Base-by-base conservation (phyloP, 108 stramenopile genomes). In the Asterionellopsis glacialis region DNA sequence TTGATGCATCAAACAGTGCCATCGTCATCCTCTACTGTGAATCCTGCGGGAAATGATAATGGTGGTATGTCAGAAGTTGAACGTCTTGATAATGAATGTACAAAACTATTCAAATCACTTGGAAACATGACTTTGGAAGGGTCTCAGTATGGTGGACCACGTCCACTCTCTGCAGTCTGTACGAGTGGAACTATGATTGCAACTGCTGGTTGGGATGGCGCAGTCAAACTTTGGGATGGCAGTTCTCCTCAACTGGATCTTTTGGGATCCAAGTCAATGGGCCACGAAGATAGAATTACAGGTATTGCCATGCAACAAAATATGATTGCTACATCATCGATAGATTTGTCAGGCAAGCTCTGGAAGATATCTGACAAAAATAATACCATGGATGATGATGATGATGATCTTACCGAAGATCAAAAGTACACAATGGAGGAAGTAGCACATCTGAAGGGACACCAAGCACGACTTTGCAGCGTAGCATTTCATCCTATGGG, bases 401-500 rank as follows among this genome's bases (percentile, higher is more conserved):
- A 63, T 9, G 63, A 72, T 50, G 70, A 75, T 40, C n/a, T n/a
- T n/a, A 55, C 67, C 19, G 73, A 82, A 38, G 53, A 74, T 26
- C 52, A 57, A 49, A 55, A 71, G 5, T 68, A 65, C 40, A 64
- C 52, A 11, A 67, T 90, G 33, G 56, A 81, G 63, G 83, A 88
- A 63, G 74, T 67, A 26, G 90, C 86, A 18, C 72, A 74, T 68
- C 74, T 97, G 22, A 72, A 69, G 55, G 98, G 98, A 13, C 97
- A 97, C 52, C 82, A 80, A 24, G 87, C 85, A 41, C 91, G 98
- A 18, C 77, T 99, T 14, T 89, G 93, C 63, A 80, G 79, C 22
- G 85, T 94, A 15, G 96, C 88, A 1, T 98, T 95, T 61, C 98
- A 99, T 71, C 97, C 98, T 1, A 40, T 69, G 41, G 93, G 96